These are phyloP conservation scores for Pinus albicaulis DNA, from an alignment of 75 land plant species.

Conservation along the genomic window DNA sequence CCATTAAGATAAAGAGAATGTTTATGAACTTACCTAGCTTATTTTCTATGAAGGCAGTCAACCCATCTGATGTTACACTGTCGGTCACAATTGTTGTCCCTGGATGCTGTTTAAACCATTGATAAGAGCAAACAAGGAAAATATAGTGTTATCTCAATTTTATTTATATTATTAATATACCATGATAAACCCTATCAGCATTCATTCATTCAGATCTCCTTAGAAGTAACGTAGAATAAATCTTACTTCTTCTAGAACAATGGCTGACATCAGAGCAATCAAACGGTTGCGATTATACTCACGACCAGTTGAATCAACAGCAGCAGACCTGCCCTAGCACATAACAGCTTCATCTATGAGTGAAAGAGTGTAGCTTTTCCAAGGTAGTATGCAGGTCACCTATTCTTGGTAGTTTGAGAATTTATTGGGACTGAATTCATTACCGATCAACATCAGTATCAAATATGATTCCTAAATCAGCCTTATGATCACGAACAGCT, in stretches of 20 bases:
- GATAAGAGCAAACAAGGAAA: not conserved
- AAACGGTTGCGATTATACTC: slow-evolving; percentile 88
- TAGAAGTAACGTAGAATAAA: not conserved
- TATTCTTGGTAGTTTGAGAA: not conserved
- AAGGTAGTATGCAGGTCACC: not conserved
- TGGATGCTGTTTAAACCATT: slow-evolving; percentile 66
- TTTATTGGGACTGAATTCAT: not conserved
- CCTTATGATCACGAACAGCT: slow-evolving; percentile 83
- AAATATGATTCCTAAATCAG: slow-evolving; percentile 96
- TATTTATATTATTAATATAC: not conserved
- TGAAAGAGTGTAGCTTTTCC: not conserved
- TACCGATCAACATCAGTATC: slow-evolving; percentile 99
- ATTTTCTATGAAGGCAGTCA: slow-evolving; percentile 87
- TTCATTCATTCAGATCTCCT: slow-evolving; percentile 4
- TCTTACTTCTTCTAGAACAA: slow-evolving; percentile 84
- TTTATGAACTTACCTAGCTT: slow-evolving; percentile 68
- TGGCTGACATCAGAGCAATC: slow-evolving; percentile 92
- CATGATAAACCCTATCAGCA: not conserved
- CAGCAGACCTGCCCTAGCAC: slow-evolving; percentile 66
- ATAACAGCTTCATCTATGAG: not conserved
- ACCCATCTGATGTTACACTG: slow-evolving; percentile 98
- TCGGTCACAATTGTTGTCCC: slow-evolving; percentile 97
- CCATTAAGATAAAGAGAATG: not conserved
- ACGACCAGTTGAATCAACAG: slow-evolving; percentile 89
- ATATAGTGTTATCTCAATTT: not conserved